These are phyloP conservation scores for Backusella sp. DNA, from an alignment of 192 early-diverging fungal species.

Conservation along the genomic window DNA sequence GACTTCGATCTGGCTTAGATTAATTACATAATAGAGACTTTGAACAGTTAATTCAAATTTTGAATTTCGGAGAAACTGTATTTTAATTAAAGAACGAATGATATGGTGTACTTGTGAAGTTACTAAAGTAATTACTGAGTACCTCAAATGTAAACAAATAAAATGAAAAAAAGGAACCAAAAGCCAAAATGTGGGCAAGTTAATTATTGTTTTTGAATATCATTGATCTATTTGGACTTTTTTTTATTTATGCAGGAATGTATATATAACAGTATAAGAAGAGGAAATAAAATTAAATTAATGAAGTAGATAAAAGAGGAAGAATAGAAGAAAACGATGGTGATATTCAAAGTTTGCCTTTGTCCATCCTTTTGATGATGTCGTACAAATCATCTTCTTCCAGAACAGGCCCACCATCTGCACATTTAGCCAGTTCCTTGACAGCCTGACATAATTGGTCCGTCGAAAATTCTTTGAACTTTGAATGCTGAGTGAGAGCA, in stretches of 20 bases:
- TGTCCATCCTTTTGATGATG: slow-evolving; percentile 16
- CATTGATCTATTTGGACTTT: background rate
- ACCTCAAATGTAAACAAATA: no score
- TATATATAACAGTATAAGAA: background rate
- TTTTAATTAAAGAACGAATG: no score
- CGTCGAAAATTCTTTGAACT: background rate
- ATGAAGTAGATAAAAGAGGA: background rate
- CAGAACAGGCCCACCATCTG: slow-evolving; percentile 16
- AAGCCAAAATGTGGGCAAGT: background rate
- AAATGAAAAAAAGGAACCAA: background rate
- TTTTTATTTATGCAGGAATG: background rate
- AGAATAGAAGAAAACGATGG: background rate
- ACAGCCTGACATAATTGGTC: slow-evolving; percentile 19
- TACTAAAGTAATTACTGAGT: no score
- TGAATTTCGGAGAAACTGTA: no score
- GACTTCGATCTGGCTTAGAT: no score
- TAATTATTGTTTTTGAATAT: background rate
- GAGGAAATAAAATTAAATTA: background rate
- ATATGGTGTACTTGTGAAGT: no score
- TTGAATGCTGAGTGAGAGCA: slow-evolving; percentile 3
- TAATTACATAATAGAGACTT: no score
- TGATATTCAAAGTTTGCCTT: background rate
- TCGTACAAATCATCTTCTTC: slow-evolving; percentile 18
- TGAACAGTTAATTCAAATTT: no score
- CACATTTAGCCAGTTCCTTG: slow-evolving; percentile 18